A percentile compares a stretch with the other conserved stretches of the same genome.
Evolutionary conservation across 1,284 basidiomycete genomes (phyloP).

Genomic region (Singerocomus rubriflavus): DNA sequence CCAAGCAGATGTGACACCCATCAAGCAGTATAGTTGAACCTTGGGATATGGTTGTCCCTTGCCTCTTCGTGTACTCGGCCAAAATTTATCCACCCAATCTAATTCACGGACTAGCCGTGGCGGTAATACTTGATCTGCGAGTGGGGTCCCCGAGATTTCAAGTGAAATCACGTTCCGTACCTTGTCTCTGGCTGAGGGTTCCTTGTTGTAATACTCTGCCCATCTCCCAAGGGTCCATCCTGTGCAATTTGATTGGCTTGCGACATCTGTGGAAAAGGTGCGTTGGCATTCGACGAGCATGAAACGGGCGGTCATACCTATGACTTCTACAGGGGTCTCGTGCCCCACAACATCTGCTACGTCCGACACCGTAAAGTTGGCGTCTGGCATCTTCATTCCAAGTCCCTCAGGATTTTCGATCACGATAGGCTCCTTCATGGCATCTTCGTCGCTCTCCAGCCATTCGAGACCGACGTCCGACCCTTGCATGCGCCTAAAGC

Average conservation of each 20-base stretch:
- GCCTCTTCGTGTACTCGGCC: slow-evolving; percentile 76
- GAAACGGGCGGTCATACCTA: slow-evolving; percentile 53
- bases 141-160: slow-evolving; percentile 76
- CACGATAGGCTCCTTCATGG: slow-evolving; percentile 75
- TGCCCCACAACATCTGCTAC: slow-evolving; percentile 80
- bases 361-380: slow-evolving; percentile 69
- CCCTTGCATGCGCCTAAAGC: slow-evolving; percentile 67
- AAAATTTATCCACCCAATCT: slow-evolving; percentile 97
- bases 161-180: slow-evolving; percentile 89
- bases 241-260: slow-evolving; percentile 74
- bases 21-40: slow-evolving; percentile 94
- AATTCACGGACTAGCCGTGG: slow-evolving; percentile 85
- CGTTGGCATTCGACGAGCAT: slow-evolving; percentile 2
- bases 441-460: slow-evolving; percentile 64
- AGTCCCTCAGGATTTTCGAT: slow-evolving; percentile 74
- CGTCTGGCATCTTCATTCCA: slow-evolving; percentile 81
- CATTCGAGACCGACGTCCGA: slow-evolving; percentile 65
- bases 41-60: slow-evolving; percentile 83
- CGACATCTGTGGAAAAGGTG: slow-evolving; percentile 58
- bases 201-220: slow-evolving; percentile 81
- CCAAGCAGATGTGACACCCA: slow-evolving; percentile 86
- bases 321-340: slow-evolving; percentile 81
- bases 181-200: slow-evolving; percentile 69
- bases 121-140: slow-evolving; percentile 76
- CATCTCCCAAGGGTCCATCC: slow-evolving; percentile 90